Evolutionary conservation across 768 basidiomycete species (phyloP).

Genomic region (Xerocomellus intermedius): DNA sequence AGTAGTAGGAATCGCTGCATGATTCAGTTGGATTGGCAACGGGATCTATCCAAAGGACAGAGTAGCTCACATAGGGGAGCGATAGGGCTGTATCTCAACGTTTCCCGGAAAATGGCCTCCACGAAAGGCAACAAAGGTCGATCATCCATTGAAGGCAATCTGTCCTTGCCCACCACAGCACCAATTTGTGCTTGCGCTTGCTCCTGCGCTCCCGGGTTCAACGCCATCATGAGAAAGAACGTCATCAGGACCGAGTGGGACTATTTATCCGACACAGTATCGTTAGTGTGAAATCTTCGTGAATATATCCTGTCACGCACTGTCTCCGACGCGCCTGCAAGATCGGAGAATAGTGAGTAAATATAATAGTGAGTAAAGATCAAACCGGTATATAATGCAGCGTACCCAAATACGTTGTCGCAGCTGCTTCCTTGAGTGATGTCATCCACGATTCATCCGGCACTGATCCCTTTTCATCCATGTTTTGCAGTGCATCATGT

Average conservation of each 20-base stretch:
- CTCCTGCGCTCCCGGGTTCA: conserved; percentile 3
- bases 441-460: no score
- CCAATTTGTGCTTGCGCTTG: conserved; percentile 10
- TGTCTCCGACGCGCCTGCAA: background rate
- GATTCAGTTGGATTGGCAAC: background rate
- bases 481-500: background rate
- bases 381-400: no score
- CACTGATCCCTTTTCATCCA: background rate
- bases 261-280: background rate
- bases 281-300: background rate
- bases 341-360: background rate
- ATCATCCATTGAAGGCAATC: conserved; percentile 7
- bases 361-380: no score
- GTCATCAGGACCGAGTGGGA: background rate
- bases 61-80: conserved; percentile 1
- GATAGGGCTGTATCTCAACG: background rate
- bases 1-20: conserved; percentile 27
- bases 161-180: conserved; percentile 1
- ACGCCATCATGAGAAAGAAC: background rate
- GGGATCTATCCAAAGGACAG: no score
- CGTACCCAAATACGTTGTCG: no score
- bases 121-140: conserved; percentile 9
- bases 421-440: no score
- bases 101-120: conserved; percentile 12
- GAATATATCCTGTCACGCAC: background rate